These are phyloP conservation scores for Neltuma alba DNA, from an alignment of 306 rosid genomes.

Conservation along the genomic window DNA sequence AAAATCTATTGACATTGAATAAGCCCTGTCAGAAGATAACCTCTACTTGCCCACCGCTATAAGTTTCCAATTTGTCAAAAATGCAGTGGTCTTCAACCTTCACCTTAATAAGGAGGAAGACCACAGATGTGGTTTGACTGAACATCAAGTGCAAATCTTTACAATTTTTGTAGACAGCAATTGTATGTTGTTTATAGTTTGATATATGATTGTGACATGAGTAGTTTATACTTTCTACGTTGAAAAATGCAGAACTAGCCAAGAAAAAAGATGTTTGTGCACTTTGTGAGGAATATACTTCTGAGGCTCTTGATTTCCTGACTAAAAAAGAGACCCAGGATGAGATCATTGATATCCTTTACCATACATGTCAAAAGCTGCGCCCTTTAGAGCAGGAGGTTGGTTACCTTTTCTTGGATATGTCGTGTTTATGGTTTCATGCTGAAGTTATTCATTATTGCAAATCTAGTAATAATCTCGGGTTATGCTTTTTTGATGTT, in stretches of 20 bases:
- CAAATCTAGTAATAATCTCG: neutral
- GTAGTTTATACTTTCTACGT: slow-evolving; percentile 4
- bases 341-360: slow-evolving; percentile 58
- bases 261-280: slow-evolving; percentile 55
- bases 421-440: neutral
- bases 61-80: neutral
- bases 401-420: slow-evolving; percentile 19
- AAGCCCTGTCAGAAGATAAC: neutral
- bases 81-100: too few species aligned
- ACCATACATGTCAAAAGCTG: slow-evolving; percentile 43
- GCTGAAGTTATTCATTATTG: neutral
- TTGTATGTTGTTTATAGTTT: neutral
- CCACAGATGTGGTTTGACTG: neutral
- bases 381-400: slow-evolving; percentile 55
- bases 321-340: slow-evolving; percentile 58
- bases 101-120: neutral
- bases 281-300: slow-evolving; percentile 73
- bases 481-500: neutral
- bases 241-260: slow-evolving; percentile 49
- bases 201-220: slow-evolving; percentile 4
- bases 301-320: slow-evolving; percentile 65
- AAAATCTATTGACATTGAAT: neutral
- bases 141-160: neutral
- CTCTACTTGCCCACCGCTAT: slow-evolving; percentile 5
- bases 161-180: neutral